These are phyloP conservation scores for Gloeopeniophorella convolvens DNA, from an alignment of 768 basidiomycete genomes.

Conservation along the genomic window DNA sequence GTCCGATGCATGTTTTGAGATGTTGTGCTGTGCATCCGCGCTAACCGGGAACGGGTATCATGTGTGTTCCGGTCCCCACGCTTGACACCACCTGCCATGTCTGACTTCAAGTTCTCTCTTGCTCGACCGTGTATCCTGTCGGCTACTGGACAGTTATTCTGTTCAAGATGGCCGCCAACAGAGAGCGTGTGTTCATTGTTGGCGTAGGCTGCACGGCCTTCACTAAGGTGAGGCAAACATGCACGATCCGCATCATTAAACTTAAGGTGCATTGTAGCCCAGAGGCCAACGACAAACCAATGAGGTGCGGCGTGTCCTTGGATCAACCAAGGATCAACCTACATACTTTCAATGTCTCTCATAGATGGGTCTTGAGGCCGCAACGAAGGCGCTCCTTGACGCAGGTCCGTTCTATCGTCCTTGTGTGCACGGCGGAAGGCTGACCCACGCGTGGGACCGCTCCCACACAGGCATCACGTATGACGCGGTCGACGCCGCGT, in stretches of 20 bases:
- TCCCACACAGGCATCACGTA: slow-evolving; percentile 64
- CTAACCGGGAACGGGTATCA: no score
- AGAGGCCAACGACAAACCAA: slow-evolving; percentile 60
- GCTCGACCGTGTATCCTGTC: no score
- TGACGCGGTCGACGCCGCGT: slow-evolving; percentile 66
- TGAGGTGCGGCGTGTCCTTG: slow-evolving; percentile 43
- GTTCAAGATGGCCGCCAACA: neutral
- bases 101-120: no score
- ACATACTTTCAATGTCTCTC: neutral
- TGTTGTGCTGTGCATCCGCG: no score
- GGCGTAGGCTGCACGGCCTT: slow-evolving; percentile 75
- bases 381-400: slow-evolving; percentile 81
- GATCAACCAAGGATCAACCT: neutral
- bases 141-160: no score
- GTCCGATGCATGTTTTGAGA: no score
- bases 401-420: slow-evolving; percentile 44
- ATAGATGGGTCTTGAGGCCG: slow-evolving; percentile 83
- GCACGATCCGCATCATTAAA: neutral
- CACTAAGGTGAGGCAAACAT: slow-evolving; percentile 48
- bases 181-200: slow-evolving; percentile 43
- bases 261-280: slow-evolving; percentile 39
- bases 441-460: no score
- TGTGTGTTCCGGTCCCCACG: no score
- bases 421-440: neutral
- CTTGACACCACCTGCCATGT: no score